phyloP scores from a whole-genome alignment of 1,284 basidiomycete genomes.

The Leccinum huronense region DNA sequence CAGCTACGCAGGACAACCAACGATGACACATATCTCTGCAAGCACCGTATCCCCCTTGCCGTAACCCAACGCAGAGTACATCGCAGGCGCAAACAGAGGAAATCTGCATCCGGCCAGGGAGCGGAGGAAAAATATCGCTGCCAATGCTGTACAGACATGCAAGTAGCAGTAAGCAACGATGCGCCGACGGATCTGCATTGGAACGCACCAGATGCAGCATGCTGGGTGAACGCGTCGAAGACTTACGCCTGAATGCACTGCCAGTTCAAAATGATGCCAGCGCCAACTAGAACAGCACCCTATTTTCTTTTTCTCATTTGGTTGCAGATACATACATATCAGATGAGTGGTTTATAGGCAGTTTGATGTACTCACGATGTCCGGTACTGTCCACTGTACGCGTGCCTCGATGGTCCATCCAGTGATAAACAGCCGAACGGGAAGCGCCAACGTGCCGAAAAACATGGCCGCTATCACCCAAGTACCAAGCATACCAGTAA shows the following conservation, averaged over 20 bases:
- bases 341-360: not conserved
- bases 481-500: too few species aligned
- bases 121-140: constrained; percentile 55
- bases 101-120: constrained; percentile 65
- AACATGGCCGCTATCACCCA: constrained; percentile 53
- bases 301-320: constrained; percentile 25
- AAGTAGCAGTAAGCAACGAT: not conserved
- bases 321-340: not conserved
- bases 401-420: constrained; percentile 62
- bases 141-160: constrained; percentile 45
- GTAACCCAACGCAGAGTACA: constrained; percentile 62
- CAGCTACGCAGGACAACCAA: constrained; percentile 65
- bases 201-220: constrained; percentile 49
- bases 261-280: constrained; percentile 45
- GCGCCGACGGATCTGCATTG: constrained; percentile 3
- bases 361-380: constrained; percentile 46
- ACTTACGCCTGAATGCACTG: constrained; percentile 53
- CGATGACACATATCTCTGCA: constrained; percentile 49
- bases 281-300: constrained; percentile 53
- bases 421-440: constrained; percentile 58
- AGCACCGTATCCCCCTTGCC: constrained; percentile 66
- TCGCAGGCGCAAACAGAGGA: constrained; percentile 67
- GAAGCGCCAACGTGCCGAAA: constrained; percentile 52
- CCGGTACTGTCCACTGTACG: constrained; percentile 63
- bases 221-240: constrained; percentile 53